These are phyloP conservation scores for Cytospora chrysosperma DNA, from an alignment of 2,329 filamentous ascomycete species.

Conservation along the genomic window DNA sequence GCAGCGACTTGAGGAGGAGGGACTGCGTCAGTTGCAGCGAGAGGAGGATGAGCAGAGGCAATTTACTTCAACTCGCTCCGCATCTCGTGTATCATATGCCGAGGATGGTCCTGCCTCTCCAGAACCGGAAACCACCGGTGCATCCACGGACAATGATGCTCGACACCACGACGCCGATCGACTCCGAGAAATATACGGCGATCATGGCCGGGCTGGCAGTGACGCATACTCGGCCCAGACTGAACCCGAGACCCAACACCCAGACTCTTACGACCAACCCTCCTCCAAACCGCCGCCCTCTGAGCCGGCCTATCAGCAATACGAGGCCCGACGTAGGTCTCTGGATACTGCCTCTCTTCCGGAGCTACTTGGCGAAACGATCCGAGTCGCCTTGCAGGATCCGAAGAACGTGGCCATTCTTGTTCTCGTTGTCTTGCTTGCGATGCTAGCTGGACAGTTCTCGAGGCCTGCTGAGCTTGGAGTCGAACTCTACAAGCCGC, in stretches of 20 bases:
- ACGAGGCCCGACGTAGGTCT: conserved; percentile 30
- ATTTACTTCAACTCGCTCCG: conserved; percentile 14
- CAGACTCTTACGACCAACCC: conserved; percentile 30
- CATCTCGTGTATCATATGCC: conserved; percentile 25
- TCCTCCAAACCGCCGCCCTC: conserved; percentile 30
- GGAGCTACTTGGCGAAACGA: conserved; percentile 54
- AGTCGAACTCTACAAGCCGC: conserved; percentile 15
- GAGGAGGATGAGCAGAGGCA: conserved; percentile 33
- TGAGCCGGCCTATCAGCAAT: conserved; percentile 33
- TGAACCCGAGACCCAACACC: neutral
- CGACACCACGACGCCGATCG: conserved; percentile 49
- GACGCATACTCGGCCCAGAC: neutral
- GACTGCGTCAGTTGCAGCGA: conserved; percentile 26
- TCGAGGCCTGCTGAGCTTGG: conserved; percentile 33
- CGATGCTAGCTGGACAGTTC: conserved; percentile 44
- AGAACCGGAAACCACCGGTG: conserved; percentile 2
- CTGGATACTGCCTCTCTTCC: conserved; percentile 49
- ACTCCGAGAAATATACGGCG: conserved; percentile 54
- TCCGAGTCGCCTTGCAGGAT: conserved; percentile 55
- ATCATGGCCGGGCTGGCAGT: conserved; percentile 22
- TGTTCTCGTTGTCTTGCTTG: conserved; percentile 52
- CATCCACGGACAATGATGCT: conserved; percentile 28
- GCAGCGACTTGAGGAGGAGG: conserved; percentile 22
- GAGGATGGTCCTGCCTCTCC: conserved; percentile 19
- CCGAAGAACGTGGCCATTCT: conserved; percentile 60